Evolutionary conservation across 208 protist genomes (phyloP), one percentile per base, ranked within the genome.

Genomic region (Angomonas desouzai): DNA sequence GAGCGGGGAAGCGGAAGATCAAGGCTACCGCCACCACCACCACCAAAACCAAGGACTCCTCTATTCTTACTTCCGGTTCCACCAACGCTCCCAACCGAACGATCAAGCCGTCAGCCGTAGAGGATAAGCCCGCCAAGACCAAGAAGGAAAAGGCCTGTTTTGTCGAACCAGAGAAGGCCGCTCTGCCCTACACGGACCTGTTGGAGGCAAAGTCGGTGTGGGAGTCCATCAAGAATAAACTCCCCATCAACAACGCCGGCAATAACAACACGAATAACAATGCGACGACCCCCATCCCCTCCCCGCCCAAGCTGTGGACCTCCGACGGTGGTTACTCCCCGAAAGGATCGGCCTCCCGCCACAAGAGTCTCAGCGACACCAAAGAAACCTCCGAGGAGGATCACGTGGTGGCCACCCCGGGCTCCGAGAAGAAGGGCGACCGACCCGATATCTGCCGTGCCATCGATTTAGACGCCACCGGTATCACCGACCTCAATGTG

Each of bases 1-100:
- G 61, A 13, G 49, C 61, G 2, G 61, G 61, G n/a, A 45, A 56
- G 25, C 27, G 36, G 61, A 55, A 55, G 33, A 43, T 60, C 25
- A 58, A 48, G 28, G 13, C 30, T 6, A 40, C 48, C 63, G 22
- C 63, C 25, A 22, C 63, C 16, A 28, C 43, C 10, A 27, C 22
- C 28, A 28, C 61, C 27, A 61, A 61, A 32, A 66, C 48, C 30
- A 48, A 49, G 43, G 43, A 62, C 48, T 32, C 27, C 29, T 48
- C 45, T 43, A 59, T 9, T 40, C 2, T 3, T 23, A n/a, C 55
- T 11, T 22, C 29, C n/a, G 11, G 32, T 18, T 48, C n/a, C 32
- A 23, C 56, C 10, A 20, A 34, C 22, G 29, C 34, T 4, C 56
- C 56, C 3, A 48, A 3, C 16, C 30, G 56, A 25, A 28, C 3